Percentiles rank a stretch among this genome's conserved stretches.
phyloP scores from a whole-genome alignment of 2,329 filamentous ascomycete species.

The Xylariaceae sp. region DNA sequence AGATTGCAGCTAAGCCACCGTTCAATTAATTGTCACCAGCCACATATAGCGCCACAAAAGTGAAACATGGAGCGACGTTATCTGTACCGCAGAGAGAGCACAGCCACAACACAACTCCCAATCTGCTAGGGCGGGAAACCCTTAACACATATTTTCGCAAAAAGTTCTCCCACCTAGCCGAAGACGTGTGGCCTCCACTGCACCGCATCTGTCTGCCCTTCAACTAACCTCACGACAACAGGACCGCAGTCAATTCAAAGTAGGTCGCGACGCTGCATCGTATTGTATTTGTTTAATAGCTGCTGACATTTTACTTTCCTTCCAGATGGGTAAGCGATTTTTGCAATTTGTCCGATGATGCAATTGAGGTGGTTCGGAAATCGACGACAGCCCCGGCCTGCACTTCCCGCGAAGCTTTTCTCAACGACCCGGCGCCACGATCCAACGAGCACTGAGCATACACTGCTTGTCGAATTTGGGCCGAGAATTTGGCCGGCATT shows the following conservation, averaged over 20 bases:
- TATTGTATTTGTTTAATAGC: not conserved
- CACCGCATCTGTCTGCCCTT: conserved; percentile 23
- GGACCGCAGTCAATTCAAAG: conserved; percentile 43
- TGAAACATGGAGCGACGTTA: not conserved
- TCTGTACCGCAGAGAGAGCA: not conserved
- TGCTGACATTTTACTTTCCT: conserved; percentile 22
- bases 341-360: conserved; percentile 18
- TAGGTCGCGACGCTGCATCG: conserved; percentile 35
- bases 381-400: conserved; percentile 3
- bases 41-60: conserved; percentile 5
- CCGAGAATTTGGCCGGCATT: not conserved
- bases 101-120: conserved; percentile 19
- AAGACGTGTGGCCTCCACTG: conserved; percentile 26
- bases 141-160: conserved; percentile 31
- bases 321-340: conserved; percentile 32
- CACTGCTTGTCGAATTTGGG: not conserved
- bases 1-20: conserved; percentile 1
- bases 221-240: conserved; percentile 36
- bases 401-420: not conserved
- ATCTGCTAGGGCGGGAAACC: conserved; percentile 31
- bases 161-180: conserved; percentile 31
- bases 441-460: not conserved
- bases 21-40: not conserved
- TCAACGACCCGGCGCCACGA: not conserved
- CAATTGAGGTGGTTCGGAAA: conserved; percentile 13